Evolutionary conservation across 78 protist species (phyloP).

Genomic region (Guillardia theta): DNA sequence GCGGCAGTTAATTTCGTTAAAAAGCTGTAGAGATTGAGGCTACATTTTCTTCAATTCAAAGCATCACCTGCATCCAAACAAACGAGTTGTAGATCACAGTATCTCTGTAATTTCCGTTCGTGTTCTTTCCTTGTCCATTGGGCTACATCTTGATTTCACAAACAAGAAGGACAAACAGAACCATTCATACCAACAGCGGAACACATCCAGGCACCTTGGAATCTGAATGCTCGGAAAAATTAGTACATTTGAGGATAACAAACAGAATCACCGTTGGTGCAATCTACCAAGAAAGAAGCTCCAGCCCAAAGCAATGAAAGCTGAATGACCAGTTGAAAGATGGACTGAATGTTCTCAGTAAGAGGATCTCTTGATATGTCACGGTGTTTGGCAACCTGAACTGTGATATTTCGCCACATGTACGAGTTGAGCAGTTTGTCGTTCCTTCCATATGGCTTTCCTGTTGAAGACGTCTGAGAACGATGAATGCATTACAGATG

Average conservation of each 20-base stretch:
- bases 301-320: neutral
- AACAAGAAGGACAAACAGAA: no score
- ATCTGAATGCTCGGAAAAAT: neutral
- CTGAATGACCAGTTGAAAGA: neutral
- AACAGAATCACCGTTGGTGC: no score
- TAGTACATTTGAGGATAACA: no score
- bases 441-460: no score
- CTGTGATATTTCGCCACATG: slow-evolving; percentile 65
- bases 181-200: no score
- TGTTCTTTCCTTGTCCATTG: neutral
- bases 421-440: neutral
- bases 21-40: slow-evolving; percentile 42
- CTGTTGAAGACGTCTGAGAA: no score
- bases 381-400: slow-evolving; percentile 56
- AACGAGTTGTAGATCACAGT: slow-evolving; percentile 37
- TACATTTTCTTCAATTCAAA: no score
- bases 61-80: no score
- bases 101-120: neutral
- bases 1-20: slow-evolving; percentile 39
- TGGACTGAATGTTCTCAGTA: neutral
- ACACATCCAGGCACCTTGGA: neutral
- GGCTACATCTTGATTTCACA: no score
- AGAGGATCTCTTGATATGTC: neutral
- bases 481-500: no score
- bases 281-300: neutral